Base-by-base conservation (phyloP, 257 asterid species). In the Schizonepeta tenuifolia region DNA sequence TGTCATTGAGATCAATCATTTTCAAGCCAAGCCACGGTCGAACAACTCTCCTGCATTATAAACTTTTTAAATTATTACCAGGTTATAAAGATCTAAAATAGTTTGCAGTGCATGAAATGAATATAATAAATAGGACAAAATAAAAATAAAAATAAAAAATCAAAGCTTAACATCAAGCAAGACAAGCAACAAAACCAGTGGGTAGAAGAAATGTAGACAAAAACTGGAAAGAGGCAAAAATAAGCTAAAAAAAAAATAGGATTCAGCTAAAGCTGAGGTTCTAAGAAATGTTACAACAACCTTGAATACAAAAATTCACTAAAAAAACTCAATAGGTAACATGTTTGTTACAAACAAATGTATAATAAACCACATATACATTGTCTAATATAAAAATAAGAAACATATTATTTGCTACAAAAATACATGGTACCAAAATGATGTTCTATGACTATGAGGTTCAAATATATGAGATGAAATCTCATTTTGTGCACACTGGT, bases 1-100 rank as follows among this genome's bases (percentile, higher is more conserved):
- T 84, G 71, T 87, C 90, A 78, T 89, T 93, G 71, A 93, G 96
- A 84, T 89, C 96, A 81, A 90, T 77, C 97, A 90, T 90, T 85
- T 87, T 90, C 70, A 93, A 59, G 49, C 98, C 98, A 74, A 90
- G 87, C 98, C 98, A 93, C 33, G 98, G 95, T 41, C 98, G 88
- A 69, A 93, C 93, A 81, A 93, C 97, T 80, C 96, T 89, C 88
- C 98, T 93, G 87, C 77, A 84, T 51, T 70, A 72, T 33, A 66
- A 77, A 65, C 22, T 7, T 70, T 68, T 40, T 49, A 66, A 35
- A 55, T 20, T 11, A 75, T 9, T 71, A 61, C 28, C 17, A 49
- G 33, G 44, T 41, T 36, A 5, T 41, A 40, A 15, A 66, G 43
- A 61, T 67, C 47, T n/a, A 41, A 36, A 35, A 28, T 9, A 72